A percentile compares a stretch with the other conserved stretches of the same genome.
phyloP scores from a whole-genome alignment of 345 rosid genomes.

The Streptanthus diversifolius region DNA sequence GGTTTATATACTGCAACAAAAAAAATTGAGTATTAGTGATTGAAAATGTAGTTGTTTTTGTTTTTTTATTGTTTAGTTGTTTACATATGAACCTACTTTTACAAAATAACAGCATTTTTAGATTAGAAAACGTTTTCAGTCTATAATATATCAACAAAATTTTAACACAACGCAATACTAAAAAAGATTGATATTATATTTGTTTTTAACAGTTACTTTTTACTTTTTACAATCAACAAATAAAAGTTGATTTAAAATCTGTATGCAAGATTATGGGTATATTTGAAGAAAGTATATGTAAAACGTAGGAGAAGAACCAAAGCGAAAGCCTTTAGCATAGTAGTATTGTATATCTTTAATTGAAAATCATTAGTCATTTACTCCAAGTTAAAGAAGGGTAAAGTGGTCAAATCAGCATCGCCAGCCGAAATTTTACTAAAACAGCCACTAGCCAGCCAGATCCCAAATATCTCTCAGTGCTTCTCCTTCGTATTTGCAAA shows the following conservation, averaged over 20 bases:
- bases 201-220: background rate
- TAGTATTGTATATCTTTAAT: background rate
- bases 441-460: slow-evolving; percentile 37
- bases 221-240: background rate
- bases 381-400: slow-evolving; percentile 17
- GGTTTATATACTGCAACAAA: too few species aligned
- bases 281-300: background rate
- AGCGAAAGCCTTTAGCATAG: too few species aligned
- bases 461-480: slow-evolving; percentile 18
- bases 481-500: slow-evolving; percentile 2
- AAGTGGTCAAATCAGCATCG: background rate
- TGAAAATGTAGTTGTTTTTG: too few species aligned
- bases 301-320: background rate
- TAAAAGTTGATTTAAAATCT: background rate
- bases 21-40: too few species aligned
- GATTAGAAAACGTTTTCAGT: background rate
- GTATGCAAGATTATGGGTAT: background rate
- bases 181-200: background rate
- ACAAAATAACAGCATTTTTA: background rate
- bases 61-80: too few species aligned
- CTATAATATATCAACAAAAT: background rate
- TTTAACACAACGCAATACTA: background rate
- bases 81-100: background rate
- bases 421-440: background rate
- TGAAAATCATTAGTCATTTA: background rate